A percentile compares a stretch with the other conserved stretches of the same genome.
phyloP scores from a whole-genome alignment of 2,329 filamentous ascomycete species.

The Cordyceps fumosorosea region DNA sequence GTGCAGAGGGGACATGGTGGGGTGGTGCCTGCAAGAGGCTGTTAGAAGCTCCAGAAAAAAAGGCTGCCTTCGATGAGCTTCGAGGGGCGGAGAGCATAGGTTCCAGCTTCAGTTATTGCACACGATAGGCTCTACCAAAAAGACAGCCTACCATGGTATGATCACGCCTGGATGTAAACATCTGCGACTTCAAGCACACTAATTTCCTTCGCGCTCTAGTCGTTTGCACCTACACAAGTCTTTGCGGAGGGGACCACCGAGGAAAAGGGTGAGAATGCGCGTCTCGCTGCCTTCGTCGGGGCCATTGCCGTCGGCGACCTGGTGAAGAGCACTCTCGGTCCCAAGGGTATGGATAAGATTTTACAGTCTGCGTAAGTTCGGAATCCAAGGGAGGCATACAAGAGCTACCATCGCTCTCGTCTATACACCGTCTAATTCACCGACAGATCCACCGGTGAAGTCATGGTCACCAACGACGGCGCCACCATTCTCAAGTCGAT shows the following conservation, averaged over 20 bases:
- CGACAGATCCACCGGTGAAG: slow-evolving; percentile 81
- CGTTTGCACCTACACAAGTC: slow-evolving; percentile 90
- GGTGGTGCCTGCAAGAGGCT: slow-evolving; percentile 8
- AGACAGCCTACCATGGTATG: slow-evolving; percentile 11
- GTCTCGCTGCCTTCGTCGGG: slow-evolving; percentile 95
- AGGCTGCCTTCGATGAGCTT: slow-evolving; percentile 14
- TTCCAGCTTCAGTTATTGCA: slow-evolving; percentile 7
- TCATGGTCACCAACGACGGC: slow-evolving; percentile 98
- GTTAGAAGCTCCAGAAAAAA: slow-evolving; percentile 15
- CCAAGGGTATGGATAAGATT: slow-evolving; percentile 99
- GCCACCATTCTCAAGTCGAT: slow-evolving; percentile 98
- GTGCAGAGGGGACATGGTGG: slow-evolving; percentile 20
- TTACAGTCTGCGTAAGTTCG: slow-evolving; percentile 78
- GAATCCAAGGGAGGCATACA: neutral
- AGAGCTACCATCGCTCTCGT: slow-evolving; percentile 12
- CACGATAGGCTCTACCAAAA: slow-evolving; percentile 6
- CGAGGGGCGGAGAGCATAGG: slow-evolving; percentile 12
- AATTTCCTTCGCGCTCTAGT: slow-evolving; percentile 27
- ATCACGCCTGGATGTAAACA: neutral
- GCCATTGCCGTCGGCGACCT: slow-evolving; percentile 96
- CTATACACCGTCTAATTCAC: slow-evolving; percentile 18
- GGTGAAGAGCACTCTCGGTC: slow-evolving; percentile 93
- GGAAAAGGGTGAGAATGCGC: slow-evolving; percentile 98
- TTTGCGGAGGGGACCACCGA: slow-evolving; percentile 95
- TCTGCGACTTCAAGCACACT: neutral